Evolutionary conservation across 2,329 filamentous ascomycete species (phyloP).

Genomic region (Claviceps sp.): DNA sequence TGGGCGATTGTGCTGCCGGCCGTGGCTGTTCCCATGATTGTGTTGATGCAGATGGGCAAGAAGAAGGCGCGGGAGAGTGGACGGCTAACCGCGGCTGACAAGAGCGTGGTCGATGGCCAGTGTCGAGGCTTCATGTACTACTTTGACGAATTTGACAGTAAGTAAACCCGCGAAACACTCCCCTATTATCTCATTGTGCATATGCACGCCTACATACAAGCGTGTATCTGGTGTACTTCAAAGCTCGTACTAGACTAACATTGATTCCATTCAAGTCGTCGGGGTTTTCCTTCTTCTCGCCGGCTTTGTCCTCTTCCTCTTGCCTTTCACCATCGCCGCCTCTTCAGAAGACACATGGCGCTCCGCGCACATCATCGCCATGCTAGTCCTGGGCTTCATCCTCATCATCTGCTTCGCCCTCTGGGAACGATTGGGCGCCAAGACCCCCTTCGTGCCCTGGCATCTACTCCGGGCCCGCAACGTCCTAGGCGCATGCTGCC

Average conservation of each 20-base stretch:
- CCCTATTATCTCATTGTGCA: background rate
- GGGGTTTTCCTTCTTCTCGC: slow-evolving; percentile 44
- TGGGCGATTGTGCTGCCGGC: slow-evolving; percentile 47
- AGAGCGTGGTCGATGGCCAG: background rate
- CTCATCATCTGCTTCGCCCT: slow-evolving; percentile 41
- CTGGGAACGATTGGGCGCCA: slow-evolving; percentile 45
- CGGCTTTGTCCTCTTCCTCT: slow-evolving; percentile 46
- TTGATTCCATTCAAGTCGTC: slow-evolving; percentile 16
- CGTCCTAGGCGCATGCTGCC: slow-evolving; percentile 35
- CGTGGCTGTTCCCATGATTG: slow-evolving; percentile 37
- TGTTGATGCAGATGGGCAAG: slow-evolving; percentile 39
- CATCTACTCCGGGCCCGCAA: slow-evolving; percentile 36
- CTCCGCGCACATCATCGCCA: slow-evolving; percentile 40
- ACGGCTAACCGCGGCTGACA: background rate
- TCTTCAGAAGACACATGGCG: slow-evolving; percentile 36
- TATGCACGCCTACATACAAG: too few species aligned
- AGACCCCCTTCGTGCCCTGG: slow-evolving; percentile 41
- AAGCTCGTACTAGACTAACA: too few species aligned
- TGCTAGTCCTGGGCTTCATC: slow-evolving; percentile 47
- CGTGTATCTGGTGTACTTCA: too few species aligned
- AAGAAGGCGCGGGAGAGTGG: slow-evolving; percentile 39
- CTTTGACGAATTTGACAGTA: slow-evolving; percentile 42
- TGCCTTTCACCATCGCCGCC: slow-evolving; percentile 47
- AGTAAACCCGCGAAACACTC: slow-evolving; percentile 4
- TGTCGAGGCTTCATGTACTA: slow-evolving; percentile 36